Evolutionary conservation across 2,329 filamentous ascomycete genomes (phyloP).

Genomic region (Pestalotiopsis fici): DNA sequence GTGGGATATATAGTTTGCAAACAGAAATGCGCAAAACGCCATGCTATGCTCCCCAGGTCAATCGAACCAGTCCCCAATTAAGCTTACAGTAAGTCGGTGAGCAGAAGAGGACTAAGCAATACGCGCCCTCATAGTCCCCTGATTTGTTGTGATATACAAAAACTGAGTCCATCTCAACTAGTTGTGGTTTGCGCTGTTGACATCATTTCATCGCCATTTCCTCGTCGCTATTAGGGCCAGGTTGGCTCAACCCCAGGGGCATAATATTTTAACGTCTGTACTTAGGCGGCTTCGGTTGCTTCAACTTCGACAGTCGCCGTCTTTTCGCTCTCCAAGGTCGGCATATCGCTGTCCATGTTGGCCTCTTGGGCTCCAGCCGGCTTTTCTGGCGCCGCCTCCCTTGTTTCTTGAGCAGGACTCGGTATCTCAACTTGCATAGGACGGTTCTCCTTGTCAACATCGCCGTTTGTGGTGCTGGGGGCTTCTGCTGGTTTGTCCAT

Average conservation of each 20-base stretch:
- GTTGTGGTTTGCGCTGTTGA: too few species aligned
- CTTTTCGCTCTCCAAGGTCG: background rate
- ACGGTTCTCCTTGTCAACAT: slow-evolving; percentile 50
- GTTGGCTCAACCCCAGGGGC: background rate
- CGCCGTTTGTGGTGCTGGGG: slow-evolving; percentile 10
- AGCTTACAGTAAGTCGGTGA: background rate
- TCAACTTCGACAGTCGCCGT: background rate
- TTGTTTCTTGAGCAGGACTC: background rate
- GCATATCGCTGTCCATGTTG: background rate
- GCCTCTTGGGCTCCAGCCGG: background rate
- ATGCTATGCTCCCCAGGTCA: slow-evolving; percentile 2
- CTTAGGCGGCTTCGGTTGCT: background rate
- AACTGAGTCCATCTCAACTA: background rate
- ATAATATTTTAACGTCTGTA: background rate
- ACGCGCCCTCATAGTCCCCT: too few species aligned
- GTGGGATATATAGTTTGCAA: background rate
- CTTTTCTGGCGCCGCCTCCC: background rate
- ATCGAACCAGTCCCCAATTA: background rate
- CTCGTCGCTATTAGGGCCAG: background rate
- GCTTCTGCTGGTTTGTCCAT: slow-evolving; percentile 29
- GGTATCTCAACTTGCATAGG: slow-evolving; percentile 12
- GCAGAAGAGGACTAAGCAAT: background rate
- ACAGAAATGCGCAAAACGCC: background rate
- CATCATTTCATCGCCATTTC: too few species aligned
- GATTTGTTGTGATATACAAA: background rate